Evolutionary conservation across 306 rosid species (phyloP).

Genomic region (Neltuma alba): DNA sequence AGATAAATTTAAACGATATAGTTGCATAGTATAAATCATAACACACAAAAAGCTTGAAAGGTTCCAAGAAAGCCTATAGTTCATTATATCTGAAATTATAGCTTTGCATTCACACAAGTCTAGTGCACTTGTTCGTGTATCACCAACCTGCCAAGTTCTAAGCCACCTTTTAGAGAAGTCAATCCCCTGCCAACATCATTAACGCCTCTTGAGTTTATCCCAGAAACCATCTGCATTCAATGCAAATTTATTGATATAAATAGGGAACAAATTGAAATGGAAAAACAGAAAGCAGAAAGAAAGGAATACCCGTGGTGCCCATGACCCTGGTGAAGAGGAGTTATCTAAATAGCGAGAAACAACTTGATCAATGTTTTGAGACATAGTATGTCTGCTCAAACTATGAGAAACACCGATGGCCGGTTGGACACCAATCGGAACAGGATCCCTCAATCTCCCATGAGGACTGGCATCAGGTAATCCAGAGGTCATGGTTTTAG

Average conservation of each 20-base stretch:
- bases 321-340: slow-evolving; percentile 74
- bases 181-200: slow-evolving; percentile 65
- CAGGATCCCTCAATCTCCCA: slow-evolving; percentile 63
- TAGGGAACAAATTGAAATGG: background rate
- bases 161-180: slow-evolving; percentile 67
- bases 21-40: background rate
- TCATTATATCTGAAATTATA: slow-evolving; percentile 32
- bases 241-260: slow-evolving; percentile 30
- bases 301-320: slow-evolving; percentile 68
- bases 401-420: slow-evolving; percentile 50
- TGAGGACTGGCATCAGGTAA: slow-evolving; percentile 65
- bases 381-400: slow-evolving; percentile 48
- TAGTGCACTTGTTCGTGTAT: slow-evolving; percentile 28
- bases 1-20: background rate
- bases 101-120: slow-evolving; percentile 23
- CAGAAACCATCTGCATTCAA: slow-evolving; percentile 62
- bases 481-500: slow-evolving; percentile 56
- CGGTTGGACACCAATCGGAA: slow-evolving; percentile 50
- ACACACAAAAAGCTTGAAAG: slow-evolving; percentile 12
- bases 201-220: slow-evolving; percentile 61
- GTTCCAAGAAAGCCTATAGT: background rate
- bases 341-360: slow-evolving; percentile 60
- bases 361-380: slow-evolving; percentile 66
- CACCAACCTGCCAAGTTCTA: slow-evolving; percentile 82
- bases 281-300: slow-evolving; percentile 26